Percentiles rank a stretch among this genome's conserved stretches.
Conservation (phyloP, 2,329 filamentous ascomycete species). For the Anthostomella pinea region DNA sequence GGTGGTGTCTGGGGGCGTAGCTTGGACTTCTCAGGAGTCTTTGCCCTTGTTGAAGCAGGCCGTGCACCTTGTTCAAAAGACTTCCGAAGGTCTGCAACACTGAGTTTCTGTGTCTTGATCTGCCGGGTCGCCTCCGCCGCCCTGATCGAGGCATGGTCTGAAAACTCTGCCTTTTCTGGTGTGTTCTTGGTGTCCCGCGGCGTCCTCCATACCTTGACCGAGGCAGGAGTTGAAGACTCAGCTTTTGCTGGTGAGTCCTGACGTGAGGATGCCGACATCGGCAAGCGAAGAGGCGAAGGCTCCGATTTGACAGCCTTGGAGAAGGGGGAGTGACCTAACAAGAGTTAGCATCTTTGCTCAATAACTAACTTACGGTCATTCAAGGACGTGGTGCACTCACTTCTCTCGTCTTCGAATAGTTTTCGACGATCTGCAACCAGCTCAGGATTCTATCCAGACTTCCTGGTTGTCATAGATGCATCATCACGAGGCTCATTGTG, state of each 20-base stretch:
- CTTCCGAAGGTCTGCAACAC: slow-evolving; percentile 34
- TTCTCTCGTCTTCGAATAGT: slow-evolving; percentile 28
- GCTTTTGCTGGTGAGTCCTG: slow-evolving; percentile 8
- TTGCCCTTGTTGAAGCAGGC: background rate
- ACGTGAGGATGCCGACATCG: slow-evolving; percentile 7
- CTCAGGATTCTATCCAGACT: slow-evolving; percentile 27
- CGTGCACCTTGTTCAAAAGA: slow-evolving; percentile 30
- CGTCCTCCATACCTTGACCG: too few relatives aligned
- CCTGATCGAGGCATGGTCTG: background rate
- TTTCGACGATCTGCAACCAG: slow-evolving; percentile 30
- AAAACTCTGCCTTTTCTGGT: background rate
- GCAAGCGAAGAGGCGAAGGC: slow-evolving; percentile 9
- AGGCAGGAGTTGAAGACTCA: too few relatives aligned
- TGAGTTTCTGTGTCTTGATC: slow-evolving; percentile 17
- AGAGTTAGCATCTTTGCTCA: slow-evolving; percentile 7
- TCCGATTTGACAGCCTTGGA: slow-evolving; percentile 1
- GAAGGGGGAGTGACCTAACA: slow-evolving; percentile 14
- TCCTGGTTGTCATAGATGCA: slow-evolving; percentile 14
- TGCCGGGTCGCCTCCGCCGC: background rate
- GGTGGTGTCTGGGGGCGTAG: slow-evolving; percentile 4
- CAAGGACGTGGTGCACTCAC: slow-evolving; percentile 19
- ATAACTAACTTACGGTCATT: background rate
- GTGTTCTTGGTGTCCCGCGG: slow-evolving; percentile 1
- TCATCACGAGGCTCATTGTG: slow-evolving; percentile 1
- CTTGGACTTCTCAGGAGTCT: slow-evolving; percentile 2